phyloP scores from a whole-genome alignment of 176 grass and related monocot species.

The Aegilops bicornis region DNA sequence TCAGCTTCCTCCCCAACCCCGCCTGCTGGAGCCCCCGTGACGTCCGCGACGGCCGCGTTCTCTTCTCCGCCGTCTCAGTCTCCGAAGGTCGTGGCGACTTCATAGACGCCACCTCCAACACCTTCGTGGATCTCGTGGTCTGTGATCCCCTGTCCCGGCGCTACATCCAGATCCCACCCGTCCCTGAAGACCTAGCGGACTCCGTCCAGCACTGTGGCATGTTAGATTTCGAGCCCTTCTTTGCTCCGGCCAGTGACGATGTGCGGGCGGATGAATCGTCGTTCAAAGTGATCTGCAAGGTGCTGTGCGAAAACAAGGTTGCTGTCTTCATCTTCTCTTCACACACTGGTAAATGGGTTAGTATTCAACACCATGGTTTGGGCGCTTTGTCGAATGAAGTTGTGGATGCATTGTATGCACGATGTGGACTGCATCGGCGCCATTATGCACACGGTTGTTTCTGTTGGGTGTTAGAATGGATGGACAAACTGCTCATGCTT shows the following conservation, averaged over 20 bases:
- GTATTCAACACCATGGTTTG: not conserved
- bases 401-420: not conserved
- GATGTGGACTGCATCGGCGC: not conserved
- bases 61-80: not conserved
- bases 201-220: not conserved
- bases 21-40: not conserved
- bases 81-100: conserved; percentile 8
- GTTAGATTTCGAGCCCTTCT: conserved; percentile 25
- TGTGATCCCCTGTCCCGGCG: conserved; percentile 2
- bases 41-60: conserved; percentile 29
- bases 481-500: conserved; percentile 18
- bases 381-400: not conserved
- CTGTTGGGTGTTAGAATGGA: conserved; percentile 23
- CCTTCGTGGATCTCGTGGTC: conserved; percentile 23
- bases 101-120: conserved; percentile 1
- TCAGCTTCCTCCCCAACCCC: conserved; percentile 22
- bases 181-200: conserved; percentile 2
- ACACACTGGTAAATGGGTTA: not conserved
- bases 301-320: not conserved
- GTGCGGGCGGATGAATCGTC: not conserved
- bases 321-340: conserved; percentile 44
- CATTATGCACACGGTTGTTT: conserved; percentile 5
- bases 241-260: not conserved
- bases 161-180: conserved; percentile 12
- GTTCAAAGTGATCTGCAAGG: conserved; percentile 20